Percentiles rank a stretch among this genome's conserved stretches.
phyloP scores from a whole-genome alignment of 2,329 filamentous ascomycete species.

The Graphiopsis chlorocephala region DNA sequence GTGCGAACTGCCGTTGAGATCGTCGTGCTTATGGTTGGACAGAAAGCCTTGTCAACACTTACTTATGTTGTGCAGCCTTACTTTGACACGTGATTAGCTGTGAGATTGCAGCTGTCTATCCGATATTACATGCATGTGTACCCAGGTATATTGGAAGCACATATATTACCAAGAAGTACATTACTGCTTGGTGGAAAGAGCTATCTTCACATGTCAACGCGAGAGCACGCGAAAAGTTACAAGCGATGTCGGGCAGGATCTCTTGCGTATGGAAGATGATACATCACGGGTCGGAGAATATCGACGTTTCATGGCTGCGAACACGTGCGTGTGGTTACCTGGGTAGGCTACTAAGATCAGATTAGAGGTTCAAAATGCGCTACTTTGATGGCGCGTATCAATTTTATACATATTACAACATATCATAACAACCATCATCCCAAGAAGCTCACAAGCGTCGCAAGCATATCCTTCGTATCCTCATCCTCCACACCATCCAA shows the following conservation, averaged over 20 bases:
- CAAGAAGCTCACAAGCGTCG: slow-evolving; percentile 52
- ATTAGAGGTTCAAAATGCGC: no score
- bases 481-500: slow-evolving; percentile 54
- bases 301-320: no score
- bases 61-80: no score
- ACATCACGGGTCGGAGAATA: no score
- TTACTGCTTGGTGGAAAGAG: not conserved
- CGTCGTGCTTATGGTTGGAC: not conserved
- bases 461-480: slow-evolving; percentile 62
- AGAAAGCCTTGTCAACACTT: not conserved
- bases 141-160: not conserved
- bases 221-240: not conserved
- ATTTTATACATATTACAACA: not conserved
- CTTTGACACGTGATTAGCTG: not conserved
- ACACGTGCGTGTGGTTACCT: no score
- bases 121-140: not conserved
- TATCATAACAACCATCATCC: not conserved
- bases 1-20: not conserved
- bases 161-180: no score
- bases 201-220: not conserved
- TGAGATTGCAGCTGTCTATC: not conserved
- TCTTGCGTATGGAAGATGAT: no score
- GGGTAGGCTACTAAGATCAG: no score
- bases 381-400: not conserved
- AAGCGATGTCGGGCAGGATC: not conserved